Evolutionary conservation across 352 stramenopile genomes (phyloP), one percentile per base, ranked within the genome.

Genomic region (Globisporangium abappressorium): DNA sequence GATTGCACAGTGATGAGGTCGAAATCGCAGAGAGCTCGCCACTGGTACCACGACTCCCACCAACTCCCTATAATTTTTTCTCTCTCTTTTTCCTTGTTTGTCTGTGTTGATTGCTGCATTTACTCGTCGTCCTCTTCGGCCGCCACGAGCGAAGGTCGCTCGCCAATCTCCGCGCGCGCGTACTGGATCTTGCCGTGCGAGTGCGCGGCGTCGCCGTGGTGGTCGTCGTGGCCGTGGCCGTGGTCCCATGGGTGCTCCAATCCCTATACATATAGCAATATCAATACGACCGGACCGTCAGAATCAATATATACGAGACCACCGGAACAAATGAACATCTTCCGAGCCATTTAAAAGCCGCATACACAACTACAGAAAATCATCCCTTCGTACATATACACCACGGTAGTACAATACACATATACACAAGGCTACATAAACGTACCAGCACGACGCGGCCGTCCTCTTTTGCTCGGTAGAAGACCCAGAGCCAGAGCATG

Each of bases 401-500:
- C 33, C 11, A 38, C 1, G n/a, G 47, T 6, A 24, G 20, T 36
- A 60, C 49, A 61, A 54, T 9, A 55, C 1, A 30, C 18, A 41
- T 4, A 57, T 14, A 41, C 22, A 56, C 5, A 64, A 18, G 33
- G 28, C 41, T 26, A 0, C 34, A 9, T 14, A 20, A 1, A 80
- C 80, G 67, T 75, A 94, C 87, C 72, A 97, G 66, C 24, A 97
- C 54, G 57, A 78, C 85, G 59, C 78, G 79, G 62, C 90, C 90
- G 70, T 97, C 90, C 71, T 97, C 67, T 78, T 96, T 97, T 78
- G 87, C 85, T 54, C 90, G 84, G 70, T 82, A 96, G 75, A 97
- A 96, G 72, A 97, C 74, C 90, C 90, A 97, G 62, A 97, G 82
- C 90, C 90, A 97, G 49, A 93, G 83, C 81, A 97, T 90, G 38